A percentile compares a stretch with the other conserved stretches of the same genome.
phyloP scores from a whole-genome alignment of 2,329 filamentous ascomycete species.

The Scopulariopsis brevicaulis region DNA sequence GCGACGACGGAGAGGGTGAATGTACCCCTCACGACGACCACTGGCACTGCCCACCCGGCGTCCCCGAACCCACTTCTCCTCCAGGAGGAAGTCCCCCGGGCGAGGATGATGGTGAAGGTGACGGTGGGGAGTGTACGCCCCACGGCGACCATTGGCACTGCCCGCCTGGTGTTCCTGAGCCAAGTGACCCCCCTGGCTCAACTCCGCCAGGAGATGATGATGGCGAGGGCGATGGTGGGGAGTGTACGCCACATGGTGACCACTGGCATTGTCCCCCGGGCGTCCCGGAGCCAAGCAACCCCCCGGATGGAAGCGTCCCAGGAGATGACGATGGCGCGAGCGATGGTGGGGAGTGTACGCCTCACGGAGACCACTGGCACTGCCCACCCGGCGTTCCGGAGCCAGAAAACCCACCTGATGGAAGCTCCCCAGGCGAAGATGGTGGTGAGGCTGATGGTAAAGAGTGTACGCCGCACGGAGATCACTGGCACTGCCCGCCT shows the following conservation, averaged over 20 bases:
- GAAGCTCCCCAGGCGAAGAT: not conserved
- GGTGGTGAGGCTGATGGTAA: not conserved
- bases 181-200: not conserved
- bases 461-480: conserved; percentile 7
- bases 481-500: conserved; percentile 10
- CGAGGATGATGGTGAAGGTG: not conserved
- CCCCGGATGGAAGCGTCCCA: not conserved
- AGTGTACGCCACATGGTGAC: conserved; percentile 8
- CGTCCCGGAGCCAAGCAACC: conserved; percentile 2
- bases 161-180: conserved; percentile 9
- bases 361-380: not conserved
- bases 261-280: conserved; percentile 11
- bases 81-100: not conserved
- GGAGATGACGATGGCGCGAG: not conserved
- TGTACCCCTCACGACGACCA: conserved; percentile 7
- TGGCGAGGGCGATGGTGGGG: not conserved
- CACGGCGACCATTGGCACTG: conserved; percentile 9
- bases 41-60: conserved; percentile 10
- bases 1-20: not conserved
- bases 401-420: not conserved
- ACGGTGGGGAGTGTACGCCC: conserved; percentile 4
- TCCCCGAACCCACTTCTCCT: conserved; percentile 5
- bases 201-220: not conserved
- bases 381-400: not conserved
- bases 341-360: not conserved